These are phyloP conservation scores for Apiosordaria backusii DNA, from an alignment of 495 filamentous ascomycete genomes.

Conservation along the genomic window DNA sequence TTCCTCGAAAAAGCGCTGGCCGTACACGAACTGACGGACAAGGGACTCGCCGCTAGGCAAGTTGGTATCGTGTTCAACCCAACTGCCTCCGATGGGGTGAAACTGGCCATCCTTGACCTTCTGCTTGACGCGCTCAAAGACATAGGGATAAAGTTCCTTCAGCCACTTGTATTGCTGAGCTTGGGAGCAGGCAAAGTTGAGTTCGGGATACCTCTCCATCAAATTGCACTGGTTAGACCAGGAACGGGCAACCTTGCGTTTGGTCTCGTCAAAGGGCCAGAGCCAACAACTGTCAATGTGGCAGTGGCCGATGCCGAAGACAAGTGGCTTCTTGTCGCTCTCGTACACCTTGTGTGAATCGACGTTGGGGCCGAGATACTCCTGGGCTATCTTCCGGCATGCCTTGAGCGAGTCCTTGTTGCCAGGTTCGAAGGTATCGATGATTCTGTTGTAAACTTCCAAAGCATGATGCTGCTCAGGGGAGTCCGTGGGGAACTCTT, in stretches of 20 bases:
- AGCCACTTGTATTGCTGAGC: conserved; percentile 99
- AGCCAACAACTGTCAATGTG: conserved; percentile 98
- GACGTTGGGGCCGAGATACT: conserved; percentile 76
- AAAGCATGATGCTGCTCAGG: conserved; percentile 87
- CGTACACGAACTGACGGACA: conserved; percentile 91
- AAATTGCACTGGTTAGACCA: conserved; percentile 95
- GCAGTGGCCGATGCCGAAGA: conserved; percentile 89
- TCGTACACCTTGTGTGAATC: conserved; percentile 84
- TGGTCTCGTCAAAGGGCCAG: conserved; percentile 99
- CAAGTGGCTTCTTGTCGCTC: conserved; percentile 64
- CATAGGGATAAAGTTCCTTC: conserved; percentile 78
- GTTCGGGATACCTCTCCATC: conserved; percentile 91
- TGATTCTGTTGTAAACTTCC: conserved; percentile 78
- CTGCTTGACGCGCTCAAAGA: conserved; percentile 83
- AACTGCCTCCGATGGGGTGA: conserved; percentile 93
- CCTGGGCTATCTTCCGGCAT: conserved; percentile 73
- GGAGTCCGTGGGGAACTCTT: conserved; percentile 73
- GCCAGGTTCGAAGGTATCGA: conserved; percentile 80
- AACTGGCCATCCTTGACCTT: conserved; percentile 90
- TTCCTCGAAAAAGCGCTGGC: conserved; percentile 91
- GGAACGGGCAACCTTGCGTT: conserved; percentile 90
- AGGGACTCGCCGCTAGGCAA: conserved; percentile 93
- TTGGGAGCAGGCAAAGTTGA: conserved; percentile 85
- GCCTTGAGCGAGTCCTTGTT: conserved; percentile 72
- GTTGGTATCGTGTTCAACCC: conserved; percentile 99